Evolutionary conservation across 1,284 basidiomycete species (phyloP), one percentile per base, ranked within the genome.

Genomic region (Taiwanofungus camphoratus): DNA sequence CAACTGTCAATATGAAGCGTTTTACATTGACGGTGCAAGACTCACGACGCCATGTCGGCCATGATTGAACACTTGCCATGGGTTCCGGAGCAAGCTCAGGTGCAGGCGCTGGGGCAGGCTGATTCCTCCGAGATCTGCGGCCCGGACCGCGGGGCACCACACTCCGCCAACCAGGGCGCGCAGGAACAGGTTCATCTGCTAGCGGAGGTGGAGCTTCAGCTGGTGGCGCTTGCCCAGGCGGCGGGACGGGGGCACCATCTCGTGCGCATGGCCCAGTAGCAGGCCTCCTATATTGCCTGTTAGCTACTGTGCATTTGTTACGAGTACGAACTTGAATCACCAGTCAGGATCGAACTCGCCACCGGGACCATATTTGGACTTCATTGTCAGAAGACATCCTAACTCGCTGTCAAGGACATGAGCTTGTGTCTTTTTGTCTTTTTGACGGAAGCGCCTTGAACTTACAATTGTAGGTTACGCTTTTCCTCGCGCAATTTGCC

Each of bases 321-420:
- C n/a, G n/a, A n/a, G n/a, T n/a, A n/a, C n/a, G n/a, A n/a, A n/a
- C 13, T 42, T 13, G 30, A 45, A 71, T 44, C 45, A 77, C 86
- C 85, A 87, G 13, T 82, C 77, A 4, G 78, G 71, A 57, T 86
- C 79, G 52, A 82, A 88, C 58, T 86, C 80, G 39, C 86, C 85
- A 44, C 83, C 83, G 12, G 83, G 78, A 1, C 78, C 80, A 50
- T 85, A 84, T 58, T 82, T 84, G 26, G 81, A 71, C 58, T 77
- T 78, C 65, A 82, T 69, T 45, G 71, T 69, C 51, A 88, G 63
- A 15, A 88, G 67, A 37, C 71, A 74, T 15, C 80, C 82, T 40
- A 89, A 70, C 63, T 87, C 82, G 54, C 84, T 88, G 50, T 13
- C 33, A 9, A 42, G 13, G 12, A 4, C 5, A 19, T 4, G 32